phyloP scores from a whole-genome alignment of 1,284 basidiomycete genomes.

The Leccinum subrobustum region DNA sequence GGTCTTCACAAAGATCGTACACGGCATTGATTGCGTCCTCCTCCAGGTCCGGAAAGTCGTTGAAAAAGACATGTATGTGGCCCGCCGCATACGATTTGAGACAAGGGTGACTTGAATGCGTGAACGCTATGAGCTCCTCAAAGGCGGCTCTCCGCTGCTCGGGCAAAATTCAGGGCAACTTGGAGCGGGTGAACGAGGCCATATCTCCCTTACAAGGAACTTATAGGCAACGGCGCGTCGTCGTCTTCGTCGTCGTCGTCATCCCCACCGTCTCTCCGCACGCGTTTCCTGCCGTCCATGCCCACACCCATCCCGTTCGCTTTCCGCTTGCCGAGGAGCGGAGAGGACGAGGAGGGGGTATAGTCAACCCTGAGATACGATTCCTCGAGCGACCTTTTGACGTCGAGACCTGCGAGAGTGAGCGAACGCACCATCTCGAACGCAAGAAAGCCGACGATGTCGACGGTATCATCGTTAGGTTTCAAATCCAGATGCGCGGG shows the following conservation, averaged over 20 bases:
- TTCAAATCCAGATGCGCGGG: conserved; percentile 86
- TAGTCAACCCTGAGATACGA: conserved; percentile 47
- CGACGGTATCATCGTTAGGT: conserved; percentile 93
- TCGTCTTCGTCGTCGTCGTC: conserved; percentile 53
- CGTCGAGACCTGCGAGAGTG: conserved; percentile 81
- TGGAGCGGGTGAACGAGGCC: not conserved
- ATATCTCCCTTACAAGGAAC: conserved; percentile 47
- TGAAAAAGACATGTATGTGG: conserved; percentile 58
- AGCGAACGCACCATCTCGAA: too few species aligned
- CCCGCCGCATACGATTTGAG: conserved; percentile 57
- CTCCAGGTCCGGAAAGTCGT: conserved; percentile 64
- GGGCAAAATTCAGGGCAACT: conserved; percentile 5
- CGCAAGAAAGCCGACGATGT: conserved; percentile 85
- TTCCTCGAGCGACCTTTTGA: conserved; percentile 72
- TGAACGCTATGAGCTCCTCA: conserved; percentile 28
- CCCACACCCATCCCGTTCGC: conserved; percentile 35
- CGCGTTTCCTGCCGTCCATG: conserved; percentile 54
- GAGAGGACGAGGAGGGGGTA: conserved; percentile 41
- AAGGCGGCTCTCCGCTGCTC: conserved; percentile 26
- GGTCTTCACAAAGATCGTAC: conserved; percentile 75
- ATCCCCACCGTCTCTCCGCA: conserved; percentile 48
- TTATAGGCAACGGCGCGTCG: conserved; percentile 59
- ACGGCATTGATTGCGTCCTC: conserved; percentile 72
- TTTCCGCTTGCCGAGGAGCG: conserved; percentile 71
- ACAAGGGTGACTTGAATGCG: conserved; percentile 24